Base-by-base conservation (phyloP, 108 stramenopile genomes). In the Nitzschia putrida region DNA sequence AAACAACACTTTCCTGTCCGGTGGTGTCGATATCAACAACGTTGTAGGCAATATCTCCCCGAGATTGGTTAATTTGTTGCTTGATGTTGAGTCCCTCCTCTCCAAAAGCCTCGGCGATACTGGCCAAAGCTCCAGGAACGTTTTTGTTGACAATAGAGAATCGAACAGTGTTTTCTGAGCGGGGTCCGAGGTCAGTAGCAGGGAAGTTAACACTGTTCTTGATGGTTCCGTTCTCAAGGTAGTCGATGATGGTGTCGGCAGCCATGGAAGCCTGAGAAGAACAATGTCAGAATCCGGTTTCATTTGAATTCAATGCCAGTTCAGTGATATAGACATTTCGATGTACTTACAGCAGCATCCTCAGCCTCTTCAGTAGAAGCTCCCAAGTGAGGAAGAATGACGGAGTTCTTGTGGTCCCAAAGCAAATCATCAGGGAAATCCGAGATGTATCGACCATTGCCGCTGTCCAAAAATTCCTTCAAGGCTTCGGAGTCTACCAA, bases 351-450 rank as follows among this genome's bases (percentile, higher is more conserved):
- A 44, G 95, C 96, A 61, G 90, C 86, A 77, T 95, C 93, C 81
- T 98, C 95, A 26, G 97, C 97, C 82, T 98, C 97, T 65, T 83
- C 91, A 13, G 97, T 98, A 20, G 94, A 95, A 39, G 97, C 97
- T 39, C 97, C 97, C 58, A 98, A 85, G 70, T 98, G 97, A 18
- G 97, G 97, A 18, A 96, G 80, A 67, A 93, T 78, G 57, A 98
- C 77, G 25, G 94, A 73, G 71, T 94, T 94, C 40, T 85, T 76
- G 80, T 96, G 94, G 51, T 88, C 83, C 85, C 87, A 87, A 54
- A 96, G 83, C 37, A 91, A 67, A 52, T 92, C 92, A 64, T 93
- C 92, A 38, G 95, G 92, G 83, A 95, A 95, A 68, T 95, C 94
- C 13, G 83, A 78, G 54, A 93, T 72, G 69, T 93, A 95, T 58